phyloP scores from a whole-genome alignment of 1,284 basidiomycete species.

The Ceratobasidium sp. region DNA sequence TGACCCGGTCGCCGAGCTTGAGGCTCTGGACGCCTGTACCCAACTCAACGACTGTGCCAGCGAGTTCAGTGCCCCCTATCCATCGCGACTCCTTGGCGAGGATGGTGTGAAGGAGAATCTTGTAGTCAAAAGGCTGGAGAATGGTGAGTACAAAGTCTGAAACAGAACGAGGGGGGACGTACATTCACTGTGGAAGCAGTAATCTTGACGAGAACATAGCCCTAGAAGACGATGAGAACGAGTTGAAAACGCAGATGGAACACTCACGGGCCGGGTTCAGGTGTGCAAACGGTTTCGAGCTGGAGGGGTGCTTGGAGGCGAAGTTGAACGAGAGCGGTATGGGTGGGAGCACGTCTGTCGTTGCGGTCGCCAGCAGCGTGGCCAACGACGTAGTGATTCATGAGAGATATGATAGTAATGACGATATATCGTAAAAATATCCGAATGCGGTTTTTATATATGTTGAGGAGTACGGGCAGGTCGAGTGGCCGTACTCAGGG shows the following conservation, averaged over 20 bases:
- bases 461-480: not conserved
- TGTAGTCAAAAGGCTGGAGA: constrained; percentile 18
- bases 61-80: constrained; percentile 31
- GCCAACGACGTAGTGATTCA: not conserved
- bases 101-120: constrained; percentile 24
- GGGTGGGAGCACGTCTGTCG: too few species aligned
- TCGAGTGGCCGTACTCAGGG: not conserved
- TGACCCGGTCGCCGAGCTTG: constrained; percentile 16
- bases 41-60: constrained; percentile 25
- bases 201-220: constrained; percentile 17
- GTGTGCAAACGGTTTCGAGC: constrained; percentile 5
- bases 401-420: not conserved
- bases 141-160: not conserved
- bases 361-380: not conserved
- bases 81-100: constrained; percentile 23
- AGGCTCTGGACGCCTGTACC: constrained; percentile 17
- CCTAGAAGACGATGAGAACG: constrained; percentile 13
- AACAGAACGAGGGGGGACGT: not conserved
- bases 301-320: constrained; percentile 10
- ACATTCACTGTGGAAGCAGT: constrained; percentile 27
- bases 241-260: not conserved
- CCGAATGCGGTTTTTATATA: constrained; percentile 1
- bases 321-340: constrained; percentile 6
- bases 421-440: constrained; percentile 1
- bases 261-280: not conserved